These are phyloP conservation scores for Apiospora pterosperma DNA, from an alignment of 2,329 filamentous ascomycete genomes.

Conservation along the genomic window DNA sequence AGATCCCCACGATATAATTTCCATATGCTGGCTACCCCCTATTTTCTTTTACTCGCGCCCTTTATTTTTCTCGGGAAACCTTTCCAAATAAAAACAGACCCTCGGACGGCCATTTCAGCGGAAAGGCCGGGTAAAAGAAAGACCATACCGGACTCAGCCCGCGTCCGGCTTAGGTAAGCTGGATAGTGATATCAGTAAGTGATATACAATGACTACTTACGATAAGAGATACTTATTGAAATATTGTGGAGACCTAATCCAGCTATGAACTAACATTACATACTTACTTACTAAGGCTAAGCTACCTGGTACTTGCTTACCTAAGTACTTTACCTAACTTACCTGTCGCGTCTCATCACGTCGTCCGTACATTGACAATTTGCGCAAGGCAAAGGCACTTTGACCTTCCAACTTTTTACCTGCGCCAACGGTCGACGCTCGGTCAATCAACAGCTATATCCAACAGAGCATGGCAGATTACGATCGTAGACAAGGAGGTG, in stretches of 20 bases:
- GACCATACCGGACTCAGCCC: background rate
- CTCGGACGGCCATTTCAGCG: too few species aligned
- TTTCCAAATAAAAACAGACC: too few species aligned
- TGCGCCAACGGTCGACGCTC: background rate
- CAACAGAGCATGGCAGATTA: slow-evolving; percentile 48
- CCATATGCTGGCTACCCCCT: background rate
- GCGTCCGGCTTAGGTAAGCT: too few species aligned
- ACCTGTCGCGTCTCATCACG: slow-evolving; percentile 2
- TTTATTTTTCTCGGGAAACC: too few species aligned
- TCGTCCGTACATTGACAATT: background rate
- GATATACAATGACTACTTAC: background rate
- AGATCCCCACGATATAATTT: background rate
- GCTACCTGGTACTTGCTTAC: too few species aligned
- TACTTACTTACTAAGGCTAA: too few species aligned
- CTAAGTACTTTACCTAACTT: too few species aligned
- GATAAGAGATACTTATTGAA: background rate
- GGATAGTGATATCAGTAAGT: background rate
- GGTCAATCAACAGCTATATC: background rate
- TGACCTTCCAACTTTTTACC: background rate
- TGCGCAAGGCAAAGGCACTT: background rate
- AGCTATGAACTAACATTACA: too few species aligned
- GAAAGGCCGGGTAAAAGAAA: background rate
- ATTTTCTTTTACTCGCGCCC: background rate
- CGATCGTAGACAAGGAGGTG: slow-evolving; percentile 50
- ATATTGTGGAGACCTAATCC: background rate